These are phyloP conservation scores for Dimocarpus longan DNA, from an alignment of 345 rosid species.

Conservation along the genomic window DNA sequence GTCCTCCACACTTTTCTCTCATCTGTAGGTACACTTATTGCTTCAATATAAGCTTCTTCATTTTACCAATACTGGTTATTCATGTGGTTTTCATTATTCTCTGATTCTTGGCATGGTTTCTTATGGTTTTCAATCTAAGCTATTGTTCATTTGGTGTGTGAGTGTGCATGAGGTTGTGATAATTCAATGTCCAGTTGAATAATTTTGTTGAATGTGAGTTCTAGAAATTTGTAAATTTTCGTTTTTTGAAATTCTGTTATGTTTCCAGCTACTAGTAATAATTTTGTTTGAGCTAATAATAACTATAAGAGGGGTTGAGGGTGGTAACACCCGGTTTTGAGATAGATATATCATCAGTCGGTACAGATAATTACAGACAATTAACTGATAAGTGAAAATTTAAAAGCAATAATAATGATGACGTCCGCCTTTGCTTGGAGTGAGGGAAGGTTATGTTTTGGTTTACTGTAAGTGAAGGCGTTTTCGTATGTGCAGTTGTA, in stretches of 20 bases:
- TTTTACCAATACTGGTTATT: conserved; percentile 3
- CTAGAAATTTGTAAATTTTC: not conserved
- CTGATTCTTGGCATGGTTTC: not conserved
- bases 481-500: not conserved
- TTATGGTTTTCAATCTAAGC: not conserved
- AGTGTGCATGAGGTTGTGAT: not conserved
- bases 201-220: not conserved
- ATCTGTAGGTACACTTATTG: conserved; percentile 21
- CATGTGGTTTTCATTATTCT: conserved; percentile 10
- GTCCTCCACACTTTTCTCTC: not conserved
- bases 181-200: not conserved
- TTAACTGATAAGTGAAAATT: not conserved
- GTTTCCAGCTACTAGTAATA: not conserved
- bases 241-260: not conserved
- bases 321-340: not conserved
- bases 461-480: not conserved
- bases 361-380: not conserved
- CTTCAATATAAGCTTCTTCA: conserved; percentile 13
- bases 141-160: not conserved
- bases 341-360: not conserved
- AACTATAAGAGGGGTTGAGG: not conserved
- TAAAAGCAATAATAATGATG: not conserved
- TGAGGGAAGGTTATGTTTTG: not conserved
- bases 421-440: not conserved
- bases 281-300: not conserved